phyloP scores from a whole-genome alignment of 441 rosid genomes.

The Brassica balearica region DNA sequence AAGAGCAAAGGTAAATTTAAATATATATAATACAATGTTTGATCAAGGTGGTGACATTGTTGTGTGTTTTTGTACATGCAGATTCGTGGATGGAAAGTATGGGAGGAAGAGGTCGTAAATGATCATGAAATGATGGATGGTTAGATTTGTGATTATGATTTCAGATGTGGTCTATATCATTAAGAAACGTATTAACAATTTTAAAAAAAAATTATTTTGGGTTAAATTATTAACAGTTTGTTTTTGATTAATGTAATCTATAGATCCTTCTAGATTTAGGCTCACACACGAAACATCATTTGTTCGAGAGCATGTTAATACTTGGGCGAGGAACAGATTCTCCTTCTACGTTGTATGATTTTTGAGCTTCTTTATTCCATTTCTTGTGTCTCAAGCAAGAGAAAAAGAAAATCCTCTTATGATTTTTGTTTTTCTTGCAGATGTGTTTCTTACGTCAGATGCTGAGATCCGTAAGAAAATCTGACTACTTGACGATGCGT shows the following conservation, averaged over 20 bases:
- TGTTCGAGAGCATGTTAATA: constrained; percentile 68
- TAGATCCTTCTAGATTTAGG: constrained; percentile 83
- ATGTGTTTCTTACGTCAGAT: constrained; percentile 88
- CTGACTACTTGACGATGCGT: constrained; percentile 89
- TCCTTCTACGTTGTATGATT: constrained; percentile 69
- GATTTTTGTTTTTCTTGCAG: constrained; percentile 43
- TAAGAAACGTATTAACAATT: neutral
- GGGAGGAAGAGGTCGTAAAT: constrained; percentile 61
- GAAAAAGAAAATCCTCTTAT: neutral
- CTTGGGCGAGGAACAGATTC: constrained; percentile 58
- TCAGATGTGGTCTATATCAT: neutral
- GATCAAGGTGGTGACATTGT: neutral
- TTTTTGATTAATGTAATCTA: constrained; percentile 16
- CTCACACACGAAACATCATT: constrained; percentile 95
- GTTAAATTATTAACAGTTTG: neutral
- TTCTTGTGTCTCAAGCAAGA: constrained; percentile 6
- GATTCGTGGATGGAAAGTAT: constrained; percentile 92
- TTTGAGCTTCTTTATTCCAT: constrained; percentile 2
- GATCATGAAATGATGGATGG: constrained; percentile 62
- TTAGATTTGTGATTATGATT: constrained; percentile 28
- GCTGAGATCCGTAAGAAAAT: constrained; percentile 73
- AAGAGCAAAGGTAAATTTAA: constrained; percentile 67
- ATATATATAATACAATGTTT: neutral
- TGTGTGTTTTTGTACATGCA: constrained; percentile 37
- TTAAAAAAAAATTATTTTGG: neutral